Evolutionary conservation across 2,329 filamentous ascomycete species (phyloP), one percentile per base, ranked within the genome.

Genomic region (Tolypocladium ovalisporum): DNA sequence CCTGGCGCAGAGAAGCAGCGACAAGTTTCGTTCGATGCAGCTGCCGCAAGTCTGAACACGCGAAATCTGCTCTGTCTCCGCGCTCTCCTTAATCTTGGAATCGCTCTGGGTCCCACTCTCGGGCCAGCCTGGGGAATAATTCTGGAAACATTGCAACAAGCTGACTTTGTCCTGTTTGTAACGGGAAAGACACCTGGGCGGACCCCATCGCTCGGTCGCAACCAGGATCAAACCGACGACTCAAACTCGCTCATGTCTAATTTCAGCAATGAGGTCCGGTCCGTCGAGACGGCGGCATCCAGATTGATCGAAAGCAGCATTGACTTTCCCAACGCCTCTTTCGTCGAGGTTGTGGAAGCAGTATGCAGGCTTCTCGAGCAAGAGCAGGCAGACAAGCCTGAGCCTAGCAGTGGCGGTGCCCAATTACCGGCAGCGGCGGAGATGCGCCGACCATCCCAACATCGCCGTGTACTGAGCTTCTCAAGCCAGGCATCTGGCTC

Each of bases 1-100:
- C 75, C 79, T 5, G 73, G 78, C 4, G 68, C 73, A 0, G 87
- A 90, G 37, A 83, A 80, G 56, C 79, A 79, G 56, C 76, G 85
- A 42, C 82, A 85, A 56, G 71, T 74, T 3, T 86, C 84, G 0
- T 69, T 82, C 7, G 88, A 89, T 70, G 65, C 73, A 34, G 67
- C 71, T 58, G 58, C 71, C 0, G 75, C 77, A 56, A 81, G 84
- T 4, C 77, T 97, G 10, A 96, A 90, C 62, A 93, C 91, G 3
- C 83, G 94, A 9, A 97, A 99, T 66, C 76, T 99, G 4, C 77
- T 97, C 1, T 99, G 94, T 65, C 76, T 99, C 49, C 80, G 95
- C 66, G 94, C 94, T 35, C 78, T 99, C 19, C 75, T 99, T n/a
- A 99, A 99, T 64, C 75, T 99, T 4, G 94, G 94, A 2, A 99